Base-by-base conservation (phyloP, 2,329 filamentous ascomycete species). In the Pseudocercospora musae region DNA sequence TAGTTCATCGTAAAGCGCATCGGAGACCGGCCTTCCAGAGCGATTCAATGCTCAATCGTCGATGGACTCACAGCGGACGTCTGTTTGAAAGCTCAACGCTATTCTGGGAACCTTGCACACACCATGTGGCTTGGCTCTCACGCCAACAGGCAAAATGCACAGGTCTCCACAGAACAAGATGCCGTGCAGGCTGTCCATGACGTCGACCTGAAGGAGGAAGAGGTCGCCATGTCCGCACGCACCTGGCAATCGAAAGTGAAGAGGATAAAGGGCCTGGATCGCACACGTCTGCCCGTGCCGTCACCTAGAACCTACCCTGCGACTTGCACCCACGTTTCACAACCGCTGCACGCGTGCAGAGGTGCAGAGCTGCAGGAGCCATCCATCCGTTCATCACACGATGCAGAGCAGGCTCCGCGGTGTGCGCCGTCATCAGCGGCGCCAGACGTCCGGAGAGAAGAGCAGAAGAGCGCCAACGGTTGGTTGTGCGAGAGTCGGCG, bases 351-450 rank as follows among this genome's bases (percentile, higher is more conserved):
- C 50, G 50, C 48, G 23, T 27, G 48, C 48, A 50, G 23, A 50
- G 33, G 33, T 37, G 23, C n/a, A n/a, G 23, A 48, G 48, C 3
- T 15, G 50, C n/a, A 31, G n/a, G 29, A 54, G 29, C 8, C 15
- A 54, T 37, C n/a, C 15, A 54, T 54, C 29, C n/a, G n/a, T n/a
- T n/a, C 20, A 31, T 37, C 50, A 37, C 25, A 23, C 50, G 15
- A 54, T 23, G 29, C 4, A 31, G 27, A 31, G 50, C 50, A 37
- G 50, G 29, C 8, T 54, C 50, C 29, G 50, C 50, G 52, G 21
- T 23, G 55, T 27, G 27, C 54, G 40, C 13, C 54, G 54, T 42
- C 54, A 44, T 57, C 54, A 46, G 54, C 33, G 54, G 33, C 54
- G 54, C 18, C 54, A 55, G 25, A 25, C 15, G 3, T 52, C 23